These are phyloP conservation scores for Microdochium bolleyi DNA, from an alignment of 2,329 filamentous ascomycete genomes.

Conservation along the genomic window DNA sequence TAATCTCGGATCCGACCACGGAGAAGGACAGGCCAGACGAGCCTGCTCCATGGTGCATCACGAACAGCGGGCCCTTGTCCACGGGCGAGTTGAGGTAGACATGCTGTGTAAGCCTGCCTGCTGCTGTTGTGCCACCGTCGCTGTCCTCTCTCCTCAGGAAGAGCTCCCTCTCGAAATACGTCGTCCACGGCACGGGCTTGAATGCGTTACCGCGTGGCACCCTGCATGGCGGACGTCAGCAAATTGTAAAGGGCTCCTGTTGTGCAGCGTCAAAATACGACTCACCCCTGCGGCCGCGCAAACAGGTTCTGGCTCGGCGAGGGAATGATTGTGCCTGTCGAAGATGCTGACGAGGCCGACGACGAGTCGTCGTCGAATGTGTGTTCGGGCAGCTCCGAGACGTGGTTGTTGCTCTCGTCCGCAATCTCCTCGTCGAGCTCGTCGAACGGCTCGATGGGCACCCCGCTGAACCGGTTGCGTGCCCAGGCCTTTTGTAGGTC, in stretches of 20 bases:
- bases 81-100: constrained; percentile 80
- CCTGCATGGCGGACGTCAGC: constrained; percentile 20
- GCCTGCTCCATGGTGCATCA: constrained; percentile 91
- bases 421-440: constrained; percentile 43
- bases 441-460: constrained; percentile 41
- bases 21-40: constrained; percentile 92
- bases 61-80: constrained; percentile 71
- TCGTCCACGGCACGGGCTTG: constrained; percentile 73
- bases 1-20: constrained; percentile 67
- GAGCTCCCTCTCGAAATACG: constrained; percentile 85
- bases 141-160: constrained; percentile 49
- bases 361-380: constrained; percentile 60
- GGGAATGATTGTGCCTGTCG: constrained; percentile 84
- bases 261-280: constrained; percentile 5
- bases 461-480: constrained; percentile 60
- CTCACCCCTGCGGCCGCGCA: constrained; percentile 60
- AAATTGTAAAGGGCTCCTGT: neutral
- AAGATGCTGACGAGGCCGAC: constrained; percentile 80
- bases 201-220: constrained; percentile 43
- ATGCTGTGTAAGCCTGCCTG: constrained; percentile 46
- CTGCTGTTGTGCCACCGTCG: constrained; percentile 35
- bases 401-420: constrained; percentile 21
- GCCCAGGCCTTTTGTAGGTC: constrained; percentile 73
- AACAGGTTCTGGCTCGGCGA: constrained; percentile 67
- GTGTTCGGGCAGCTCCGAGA: constrained; percentile 34